Evolutionary conservation across 179 eudicot species (phyloP).

Genomic region (Spinacia oleracea): DNA sequence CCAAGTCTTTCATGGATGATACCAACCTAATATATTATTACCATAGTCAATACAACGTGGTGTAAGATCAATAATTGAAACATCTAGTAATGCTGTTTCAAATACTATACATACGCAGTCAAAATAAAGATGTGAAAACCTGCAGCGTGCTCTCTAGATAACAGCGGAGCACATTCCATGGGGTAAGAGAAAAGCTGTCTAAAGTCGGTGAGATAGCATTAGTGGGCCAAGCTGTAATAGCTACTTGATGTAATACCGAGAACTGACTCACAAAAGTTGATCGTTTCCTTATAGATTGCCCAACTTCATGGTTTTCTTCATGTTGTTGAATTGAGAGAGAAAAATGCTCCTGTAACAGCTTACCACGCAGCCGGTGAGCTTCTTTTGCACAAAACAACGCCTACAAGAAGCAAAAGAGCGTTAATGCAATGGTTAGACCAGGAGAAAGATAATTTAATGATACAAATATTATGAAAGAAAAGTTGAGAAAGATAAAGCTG

Average conservation of each 20-base stretch:
- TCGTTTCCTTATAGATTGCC: conserved; percentile 40
- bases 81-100: neutral
- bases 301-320: conserved; percentile 38
- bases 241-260: conserved; percentile 41
- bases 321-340: conserved; percentile 45
- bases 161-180: conserved; percentile 90
- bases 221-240: conserved; percentile 50
- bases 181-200: conserved; percentile 62
- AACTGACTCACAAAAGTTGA: conserved; percentile 44
- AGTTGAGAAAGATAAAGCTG: neutral
- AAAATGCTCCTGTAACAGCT: conserved; percentile 70
- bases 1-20: conserved; percentile 75
- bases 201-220: conserved; percentile 33
- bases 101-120: conserved; percentile 11
- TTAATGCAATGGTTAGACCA: neutral
- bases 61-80: conserved; percentile 10
- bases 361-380: conserved; percentile 66
- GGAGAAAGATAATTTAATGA: neutral
- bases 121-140: conserved; percentile 46
- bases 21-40: conserved; percentile 57
- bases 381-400: conserved; percentile 86
- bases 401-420: conserved; percentile 33
- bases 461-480: no score
- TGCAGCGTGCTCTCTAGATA: conserved; percentile 94
- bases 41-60: conserved; percentile 12